phyloP scores from a whole-genome alignment of 106 monocot genomes.

The Acorus gramineus region DNA sequence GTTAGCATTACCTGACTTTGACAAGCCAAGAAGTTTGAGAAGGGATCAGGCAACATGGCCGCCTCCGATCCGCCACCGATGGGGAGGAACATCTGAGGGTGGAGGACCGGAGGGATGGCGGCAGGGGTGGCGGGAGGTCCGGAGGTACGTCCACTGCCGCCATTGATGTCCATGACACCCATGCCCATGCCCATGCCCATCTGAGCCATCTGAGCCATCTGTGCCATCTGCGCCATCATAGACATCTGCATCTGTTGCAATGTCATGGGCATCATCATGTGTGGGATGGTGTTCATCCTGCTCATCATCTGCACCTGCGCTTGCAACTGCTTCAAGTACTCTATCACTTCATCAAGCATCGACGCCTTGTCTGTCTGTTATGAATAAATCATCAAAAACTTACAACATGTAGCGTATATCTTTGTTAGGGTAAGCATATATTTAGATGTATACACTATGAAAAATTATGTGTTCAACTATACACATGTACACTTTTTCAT shows the following conservation, averaged over 20 bases:
- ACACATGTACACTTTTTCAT: too few species aligned
- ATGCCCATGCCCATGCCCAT: conserved; percentile 31
- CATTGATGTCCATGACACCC: conserved; percentile 26
- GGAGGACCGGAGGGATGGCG: background rate
- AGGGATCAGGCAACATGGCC: conserved; percentile 14
- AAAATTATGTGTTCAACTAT: too few species aligned
- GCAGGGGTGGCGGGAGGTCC: background rate
- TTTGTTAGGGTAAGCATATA: background rate
- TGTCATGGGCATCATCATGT: conserved; percentile 61
- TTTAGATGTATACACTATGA: too few species aligned
- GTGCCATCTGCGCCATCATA: conserved; percentile 56
- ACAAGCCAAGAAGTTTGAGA: conserved; percentile 34
- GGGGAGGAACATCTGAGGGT: conserved; percentile 11
- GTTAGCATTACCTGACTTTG: conserved; percentile 33
- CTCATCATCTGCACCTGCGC: conserved; percentile 60
- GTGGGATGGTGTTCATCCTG: conserved; percentile 37
- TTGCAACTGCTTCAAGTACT: conserved; percentile 78
- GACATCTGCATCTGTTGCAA: conserved; percentile 50
- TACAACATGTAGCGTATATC: too few species aligned
- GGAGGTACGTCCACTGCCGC: background rate
- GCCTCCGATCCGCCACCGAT: background rate
- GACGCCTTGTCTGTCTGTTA: conserved; percentile 68
- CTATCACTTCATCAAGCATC: conserved; percentile 84
- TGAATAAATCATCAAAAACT: background rate
- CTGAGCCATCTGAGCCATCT: conserved; percentile 49